A percentile compares a stretch with the other conserved stretches of the same genome.
Conservation (phyloP, 345 rosid species). For the Populus nigra region DNA sequence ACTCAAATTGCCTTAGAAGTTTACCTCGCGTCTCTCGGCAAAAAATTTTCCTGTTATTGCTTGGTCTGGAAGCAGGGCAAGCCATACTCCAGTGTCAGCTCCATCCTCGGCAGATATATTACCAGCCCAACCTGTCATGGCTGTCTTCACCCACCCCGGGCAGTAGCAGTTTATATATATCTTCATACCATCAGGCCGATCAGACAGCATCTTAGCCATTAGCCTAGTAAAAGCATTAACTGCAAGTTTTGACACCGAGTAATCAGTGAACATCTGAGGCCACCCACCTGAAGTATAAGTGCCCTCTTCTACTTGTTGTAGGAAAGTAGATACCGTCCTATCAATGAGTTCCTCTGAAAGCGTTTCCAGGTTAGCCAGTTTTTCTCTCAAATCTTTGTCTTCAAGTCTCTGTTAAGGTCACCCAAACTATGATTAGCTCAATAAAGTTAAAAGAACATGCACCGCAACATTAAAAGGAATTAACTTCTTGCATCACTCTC, state of each 20-base stretch:
- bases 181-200: conserved; percentile 73
- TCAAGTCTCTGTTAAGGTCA: conserved; percentile 56
- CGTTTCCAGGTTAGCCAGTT: conserved; percentile 50
- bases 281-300: conserved; percentile 84
- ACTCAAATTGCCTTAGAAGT: conserved; percentile 37
- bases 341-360: conserved; percentile 72
- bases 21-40: conserved; percentile 87
- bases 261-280: conserved; percentile 82
- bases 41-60: conserved; percentile 79
- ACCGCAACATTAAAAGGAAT: not conserved
- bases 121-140: conserved; percentile 96
- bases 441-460: not conserved
- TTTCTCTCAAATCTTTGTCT: conserved; percentile 52
- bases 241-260: conserved; percentile 83
- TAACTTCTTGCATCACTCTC: not conserved
- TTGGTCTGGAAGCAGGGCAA: conserved; percentile 74
- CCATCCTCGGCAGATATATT: conserved; percentile 69
- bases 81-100: conserved; percentile 96
- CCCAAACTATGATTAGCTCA: conserved; percentile 6
- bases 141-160: conserved; percentile 99
- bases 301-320: conserved; percentile 72
- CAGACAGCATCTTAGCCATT: conserved; percentile 52
- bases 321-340: conserved; percentile 50
- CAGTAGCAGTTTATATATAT: conserved; percentile 83
- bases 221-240: conserved; percentile 75